These are phyloP conservation scores for Chlamydomonas sphaeroides DNA, from an alignment of 139 green algal species.

Conservation along the genomic window DNA sequence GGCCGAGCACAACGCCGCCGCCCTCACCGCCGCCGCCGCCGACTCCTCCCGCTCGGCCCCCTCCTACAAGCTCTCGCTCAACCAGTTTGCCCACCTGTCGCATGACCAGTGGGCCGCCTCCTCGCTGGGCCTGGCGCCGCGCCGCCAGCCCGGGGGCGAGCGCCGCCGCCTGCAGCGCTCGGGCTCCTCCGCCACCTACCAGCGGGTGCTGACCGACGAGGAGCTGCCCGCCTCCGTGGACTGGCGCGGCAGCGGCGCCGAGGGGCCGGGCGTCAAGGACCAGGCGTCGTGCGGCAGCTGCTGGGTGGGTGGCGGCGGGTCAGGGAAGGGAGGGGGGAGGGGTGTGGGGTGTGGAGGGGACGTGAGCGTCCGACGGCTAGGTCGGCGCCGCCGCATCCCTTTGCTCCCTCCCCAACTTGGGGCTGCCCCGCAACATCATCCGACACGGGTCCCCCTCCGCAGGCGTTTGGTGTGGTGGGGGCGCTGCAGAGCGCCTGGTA, in stretches of 20 bases:
- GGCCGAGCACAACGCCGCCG: conserved; percentile 6
- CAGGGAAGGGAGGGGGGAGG: not conserved
- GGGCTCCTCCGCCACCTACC: too few species aligned
- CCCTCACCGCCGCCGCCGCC: not conserved
- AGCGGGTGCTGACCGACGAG: not conserved
- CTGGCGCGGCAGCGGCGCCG: conserved; percentile 65
- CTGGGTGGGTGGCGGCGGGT: conserved; percentile 48
- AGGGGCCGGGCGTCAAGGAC: conserved; percentile 65
- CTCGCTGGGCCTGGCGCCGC: not conserved
- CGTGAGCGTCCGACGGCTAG: too few species aligned
- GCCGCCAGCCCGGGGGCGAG: too few species aligned
- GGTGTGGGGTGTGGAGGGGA: not conserved
- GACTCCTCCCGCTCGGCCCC: not conserved
- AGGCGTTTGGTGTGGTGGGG: conserved; percentile 44
- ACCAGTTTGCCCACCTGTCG: conserved; percentile 19
- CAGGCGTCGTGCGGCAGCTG: conserved; percentile 72
- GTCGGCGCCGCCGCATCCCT: too few species aligned
- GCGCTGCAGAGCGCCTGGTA: conserved; percentile 56
- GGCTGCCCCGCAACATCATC: too few species aligned
- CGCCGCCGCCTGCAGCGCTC: too few species aligned
- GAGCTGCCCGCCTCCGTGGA: conserved; percentile 59
- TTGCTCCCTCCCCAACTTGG: too few species aligned
- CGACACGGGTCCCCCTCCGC: too few species aligned
- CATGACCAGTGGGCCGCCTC: conserved; percentile 28
- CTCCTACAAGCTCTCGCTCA: conserved; percentile 26